Percentiles rank a stretch among this genome's conserved stretches.
phyloP scores from a whole-genome alignment of 1,284 basidiomycete genomes.

The Irpex rosettiformis region DNA sequence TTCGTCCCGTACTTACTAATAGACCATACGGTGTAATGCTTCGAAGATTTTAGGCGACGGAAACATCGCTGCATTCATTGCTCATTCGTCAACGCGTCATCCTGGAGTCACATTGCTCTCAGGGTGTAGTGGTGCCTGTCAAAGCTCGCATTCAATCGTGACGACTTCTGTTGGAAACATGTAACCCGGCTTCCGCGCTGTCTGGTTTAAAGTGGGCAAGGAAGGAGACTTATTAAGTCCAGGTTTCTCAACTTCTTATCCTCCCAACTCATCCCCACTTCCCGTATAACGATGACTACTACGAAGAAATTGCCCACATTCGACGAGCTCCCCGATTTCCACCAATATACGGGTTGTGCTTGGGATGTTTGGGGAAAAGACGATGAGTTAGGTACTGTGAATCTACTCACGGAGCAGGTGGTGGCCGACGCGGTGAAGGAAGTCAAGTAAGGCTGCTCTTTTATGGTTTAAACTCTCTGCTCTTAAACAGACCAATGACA shows the following conservation, averaged over 20 bases:
- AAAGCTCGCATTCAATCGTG: background rate
- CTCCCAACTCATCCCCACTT: slow-evolving; percentile 4
- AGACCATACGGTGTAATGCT: background rate
- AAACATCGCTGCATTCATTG: background rate
- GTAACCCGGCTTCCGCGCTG: too few species aligned
- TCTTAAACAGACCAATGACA: background rate
- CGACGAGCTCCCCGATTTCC: slow-evolving; percentile 58
- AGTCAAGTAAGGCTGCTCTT: slow-evolving; percentile 44
- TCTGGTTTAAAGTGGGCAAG: too few species aligned
- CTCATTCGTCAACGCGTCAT: background rate
- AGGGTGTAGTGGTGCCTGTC: background rate
- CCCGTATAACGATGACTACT: background rate
- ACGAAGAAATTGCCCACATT: slow-evolving; percentile 45
- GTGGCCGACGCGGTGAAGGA: slow-evolving; percentile 57
- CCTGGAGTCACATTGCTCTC: background rate
- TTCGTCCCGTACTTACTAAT: background rate
- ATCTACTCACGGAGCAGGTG: slow-evolving; percentile 62
- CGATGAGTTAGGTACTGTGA: slow-evolving; percentile 70
- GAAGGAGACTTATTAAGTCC: too few species aligned
- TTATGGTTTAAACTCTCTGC: slow-evolving; percentile 9
- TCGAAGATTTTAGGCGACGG: background rate
- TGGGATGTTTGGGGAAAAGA: slow-evolving; percentile 71
- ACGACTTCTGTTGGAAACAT: too few species aligned
- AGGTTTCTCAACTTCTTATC: background rate
- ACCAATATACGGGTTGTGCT: slow-evolving; percentile 58